Percentiles rank a stretch among this genome's conserved stretches.
These are phyloP conservation scores for Rhodomyrtus psidioides DNA, from an alignment of 441 rosid genomes.

Conservation along the genomic window DNA sequence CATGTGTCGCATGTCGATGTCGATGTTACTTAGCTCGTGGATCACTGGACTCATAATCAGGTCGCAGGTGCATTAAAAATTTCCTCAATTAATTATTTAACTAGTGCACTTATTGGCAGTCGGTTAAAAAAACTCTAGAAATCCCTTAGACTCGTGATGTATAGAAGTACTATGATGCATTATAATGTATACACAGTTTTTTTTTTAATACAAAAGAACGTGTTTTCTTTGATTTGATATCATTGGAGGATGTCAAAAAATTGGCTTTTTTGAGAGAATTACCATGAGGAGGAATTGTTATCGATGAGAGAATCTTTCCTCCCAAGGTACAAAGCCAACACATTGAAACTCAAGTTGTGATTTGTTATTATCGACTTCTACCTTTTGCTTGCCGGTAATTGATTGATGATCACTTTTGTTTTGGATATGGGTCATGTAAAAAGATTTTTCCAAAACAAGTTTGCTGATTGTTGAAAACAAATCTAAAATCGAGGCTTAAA, in stretches of 20 bases:
- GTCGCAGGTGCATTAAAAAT: too few relatives aligned
- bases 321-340: background rate
- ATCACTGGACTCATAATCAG: too few relatives aligned
- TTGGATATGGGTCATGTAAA: background rate
- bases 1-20: too few relatives aligned
- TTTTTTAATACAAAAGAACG: too few relatives aligned
- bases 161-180: background rate
- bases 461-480: accelerated
- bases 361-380: background rate
- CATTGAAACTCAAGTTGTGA: background rate
- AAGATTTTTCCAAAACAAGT: background rate
- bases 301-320: background rate
- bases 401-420: background rate
- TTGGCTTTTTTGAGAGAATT: background rate
- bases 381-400: background rate
- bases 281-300: background rate
- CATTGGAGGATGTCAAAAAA: background rate
- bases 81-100: background rate
- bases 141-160: background rate
- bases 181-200: background rate
- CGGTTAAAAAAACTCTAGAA: background rate
- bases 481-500: background rate
- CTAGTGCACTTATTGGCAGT: background rate
- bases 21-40: too few relatives aligned
- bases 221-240: background rate